These are phyloP conservation scores for Kregervanrija fluxuum DNA, from an alignment of 805 yeast species.

Conservation along the genomic window DNA sequence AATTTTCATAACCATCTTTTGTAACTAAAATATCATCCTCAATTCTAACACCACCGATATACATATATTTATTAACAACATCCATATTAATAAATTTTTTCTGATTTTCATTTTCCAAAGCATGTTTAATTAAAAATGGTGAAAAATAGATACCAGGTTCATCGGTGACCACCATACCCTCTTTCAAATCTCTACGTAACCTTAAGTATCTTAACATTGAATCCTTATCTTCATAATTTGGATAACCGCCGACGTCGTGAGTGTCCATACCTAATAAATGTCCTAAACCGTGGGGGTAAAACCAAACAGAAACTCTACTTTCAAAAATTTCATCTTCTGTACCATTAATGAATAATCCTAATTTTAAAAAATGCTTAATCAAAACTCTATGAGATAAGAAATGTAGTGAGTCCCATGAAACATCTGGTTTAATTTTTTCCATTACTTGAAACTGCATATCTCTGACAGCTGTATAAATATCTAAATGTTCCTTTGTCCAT, in stretches of 20 bases:
- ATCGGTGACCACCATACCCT: constrained; percentile 83
- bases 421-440: constrained; percentile 74
- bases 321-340: constrained; percentile 57
- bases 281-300: constrained; percentile 95
- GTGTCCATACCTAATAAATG: constrained; percentile 92
- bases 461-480: constrained; percentile 68
- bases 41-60: constrained; percentile 94
- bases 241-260: constrained; percentile 88
- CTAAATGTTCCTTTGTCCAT: constrained; percentile 83
- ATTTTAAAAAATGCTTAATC: constrained; percentile 57
- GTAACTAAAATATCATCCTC: constrained; percentile 90
- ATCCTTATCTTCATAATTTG: constrained; percentile 81
- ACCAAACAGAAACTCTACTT: constrained; percentile 65
- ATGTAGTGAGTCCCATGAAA: constrained; percentile 79
- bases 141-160: constrained; percentile 95
- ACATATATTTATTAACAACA: constrained; percentile 69
- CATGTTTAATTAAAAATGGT: constrained; percentile 66
- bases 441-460: constrained; percentile 77
- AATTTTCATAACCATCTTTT: constrained; percentile 65
- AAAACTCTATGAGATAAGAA: constrained; percentile 70
- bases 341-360: constrained; percentile 67
- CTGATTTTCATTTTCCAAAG: constrained; percentile 43
- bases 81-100: constrained; percentile 54
- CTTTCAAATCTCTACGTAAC: constrained; percentile 62
- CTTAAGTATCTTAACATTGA: constrained; percentile 72